phyloP scores from a whole-genome alignment of 1,139 yeast species.

The Pichia sp. region DNA sequence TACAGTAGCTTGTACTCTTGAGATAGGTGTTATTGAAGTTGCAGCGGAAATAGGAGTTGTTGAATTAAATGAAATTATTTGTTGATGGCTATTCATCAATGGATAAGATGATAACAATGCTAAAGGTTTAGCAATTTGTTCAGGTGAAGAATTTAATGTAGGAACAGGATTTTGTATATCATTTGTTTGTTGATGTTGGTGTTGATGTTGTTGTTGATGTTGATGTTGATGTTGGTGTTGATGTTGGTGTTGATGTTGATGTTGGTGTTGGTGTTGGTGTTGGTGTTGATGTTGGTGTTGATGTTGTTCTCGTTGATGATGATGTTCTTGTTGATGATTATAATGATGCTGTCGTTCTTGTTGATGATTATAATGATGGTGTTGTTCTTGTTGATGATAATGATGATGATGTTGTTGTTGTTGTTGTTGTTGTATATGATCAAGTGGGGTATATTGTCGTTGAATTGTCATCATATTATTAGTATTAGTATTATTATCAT shows the following conservation, averaged over 20 bases:
- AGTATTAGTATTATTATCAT: no score
- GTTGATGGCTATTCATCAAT: no score
- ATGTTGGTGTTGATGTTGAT: neutral
- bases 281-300: neutral
- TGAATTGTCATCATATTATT: neutral
- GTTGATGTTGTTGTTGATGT: neutral
- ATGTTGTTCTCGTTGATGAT: neutral
- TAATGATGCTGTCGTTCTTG: neutral
- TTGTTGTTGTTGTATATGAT: neutral
- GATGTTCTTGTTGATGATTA: neutral
- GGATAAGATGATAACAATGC: no score
- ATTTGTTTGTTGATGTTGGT: no score
- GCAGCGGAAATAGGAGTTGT: no score
- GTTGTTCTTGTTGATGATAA: neutral
- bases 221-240: neutral
- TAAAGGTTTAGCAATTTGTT: no score
- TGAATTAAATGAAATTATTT: no score
- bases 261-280: neutral
- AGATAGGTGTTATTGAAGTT: no score
- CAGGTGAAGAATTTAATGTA: no score
- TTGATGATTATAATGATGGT: neutral
- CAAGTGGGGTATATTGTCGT: neutral
- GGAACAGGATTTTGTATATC: no score
- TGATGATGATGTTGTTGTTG: neutral
- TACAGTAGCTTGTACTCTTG: no score